These are phyloP conservation scores for Areca catechu DNA, from an alignment of 176 grass and related monocot species.

Conservation along the genomic window DNA sequence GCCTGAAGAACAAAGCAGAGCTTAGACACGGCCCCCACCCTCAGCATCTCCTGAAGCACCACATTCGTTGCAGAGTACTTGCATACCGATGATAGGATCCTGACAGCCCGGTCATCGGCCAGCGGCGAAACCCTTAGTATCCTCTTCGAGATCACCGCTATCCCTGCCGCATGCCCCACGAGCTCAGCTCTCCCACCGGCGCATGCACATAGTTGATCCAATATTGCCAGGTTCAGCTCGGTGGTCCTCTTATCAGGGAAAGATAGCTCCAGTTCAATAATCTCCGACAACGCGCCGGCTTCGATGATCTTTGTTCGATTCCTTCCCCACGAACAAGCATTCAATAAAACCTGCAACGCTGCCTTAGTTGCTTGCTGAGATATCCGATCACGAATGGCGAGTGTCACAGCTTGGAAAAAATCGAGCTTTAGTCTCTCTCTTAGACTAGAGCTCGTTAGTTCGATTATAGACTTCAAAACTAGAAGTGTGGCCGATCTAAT, in stretches of 20 bases:
- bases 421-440: slow-evolving; percentile 14
- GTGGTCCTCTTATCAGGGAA: slow-evolving; percentile 19
- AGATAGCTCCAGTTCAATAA: slow-evolving; percentile 35
- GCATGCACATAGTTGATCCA: slow-evolving; percentile 39
- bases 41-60: slow-evolving; percentile 40
- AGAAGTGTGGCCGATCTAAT: slow-evolving; percentile 1
- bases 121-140: slow-evolving; percentile 38
- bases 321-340: slow-evolving; percentile 15
- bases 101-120: slow-evolving; percentile 29
- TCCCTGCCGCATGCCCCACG: slow-evolving; percentile 32
- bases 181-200: slow-evolving; percentile 39
- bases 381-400: slow-evolving; percentile 15
- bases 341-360: slow-evolving; percentile 19
- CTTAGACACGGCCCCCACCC: slow-evolving; percentile 47
- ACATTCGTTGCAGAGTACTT: slow-evolving; percentile 19
- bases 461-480: slow-evolving; percentile 22
- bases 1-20: slow-evolving; percentile 56
- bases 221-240: slow-evolving; percentile 37
- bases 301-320: slow-evolving; percentile 25
- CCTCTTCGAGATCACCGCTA: slow-evolving; percentile 39
- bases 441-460: background rate
- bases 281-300: slow-evolving; percentile 25
- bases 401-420: slow-evolving; percentile 29
- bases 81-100: slow-evolving; percentile 22
- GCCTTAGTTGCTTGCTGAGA: slow-evolving; percentile 21